Percentiles rank a stretch among this genome's conserved stretches.
Evolutionary conservation across 2,329 filamentous ascomycete genomes (phyloP).

Genomic region (Colletotrichum sidae): DNA sequence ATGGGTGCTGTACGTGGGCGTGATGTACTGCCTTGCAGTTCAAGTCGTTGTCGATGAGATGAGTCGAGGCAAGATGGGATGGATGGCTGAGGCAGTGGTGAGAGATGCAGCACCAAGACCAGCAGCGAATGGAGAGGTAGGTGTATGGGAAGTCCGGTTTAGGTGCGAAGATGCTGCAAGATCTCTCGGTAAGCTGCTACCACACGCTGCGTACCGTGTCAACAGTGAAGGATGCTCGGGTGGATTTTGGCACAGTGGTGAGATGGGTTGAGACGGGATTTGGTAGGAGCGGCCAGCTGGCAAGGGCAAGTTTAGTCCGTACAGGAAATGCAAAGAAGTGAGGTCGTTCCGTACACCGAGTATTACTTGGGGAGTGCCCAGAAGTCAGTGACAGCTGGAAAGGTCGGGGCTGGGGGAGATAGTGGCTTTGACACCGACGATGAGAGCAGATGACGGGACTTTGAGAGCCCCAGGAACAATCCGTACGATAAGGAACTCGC

Average conservation of each 20-base stretch:
- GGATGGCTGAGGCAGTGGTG: slow-evolving; percentile 10
- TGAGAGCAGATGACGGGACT: background rate
- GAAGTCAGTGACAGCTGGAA: slow-evolving; percentile 25
- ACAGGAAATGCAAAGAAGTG: too few relatives aligned
- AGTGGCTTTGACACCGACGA: background rate
- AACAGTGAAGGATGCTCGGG: background rate
- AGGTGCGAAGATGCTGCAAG: slow-evolving; percentile 34
- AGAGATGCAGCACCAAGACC: slow-evolving; percentile 18
- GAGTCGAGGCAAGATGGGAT: slow-evolving; percentile 10
- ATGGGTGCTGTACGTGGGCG: slow-evolving; percentile 12
- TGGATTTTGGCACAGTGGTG: too few relatives aligned
- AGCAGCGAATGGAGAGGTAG: slow-evolving; percentile 30
- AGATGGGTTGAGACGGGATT: too few relatives aligned
- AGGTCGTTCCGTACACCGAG: too few relatives aligned
- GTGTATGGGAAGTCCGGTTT: slow-evolving; percentile 4
- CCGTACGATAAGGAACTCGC: background rate
- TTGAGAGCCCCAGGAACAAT: slow-evolving; percentile 5
- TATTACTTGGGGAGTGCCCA: background rate
- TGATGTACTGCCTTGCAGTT: slow-evolving; percentile 2
- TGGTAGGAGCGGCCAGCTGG: too few relatives aligned
- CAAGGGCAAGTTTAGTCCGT: too few relatives aligned
- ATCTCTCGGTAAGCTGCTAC: slow-evolving; percentile 28
- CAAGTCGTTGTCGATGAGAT: slow-evolving; percentile 5
- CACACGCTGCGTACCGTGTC: slow-evolving; percentile 28
- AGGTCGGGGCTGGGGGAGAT: slow-evolving; percentile 23